Evolutionary conservation across 2,329 filamentous ascomycete genomes (phyloP).

Genomic region (Aureobasidium uvarum): DNA sequence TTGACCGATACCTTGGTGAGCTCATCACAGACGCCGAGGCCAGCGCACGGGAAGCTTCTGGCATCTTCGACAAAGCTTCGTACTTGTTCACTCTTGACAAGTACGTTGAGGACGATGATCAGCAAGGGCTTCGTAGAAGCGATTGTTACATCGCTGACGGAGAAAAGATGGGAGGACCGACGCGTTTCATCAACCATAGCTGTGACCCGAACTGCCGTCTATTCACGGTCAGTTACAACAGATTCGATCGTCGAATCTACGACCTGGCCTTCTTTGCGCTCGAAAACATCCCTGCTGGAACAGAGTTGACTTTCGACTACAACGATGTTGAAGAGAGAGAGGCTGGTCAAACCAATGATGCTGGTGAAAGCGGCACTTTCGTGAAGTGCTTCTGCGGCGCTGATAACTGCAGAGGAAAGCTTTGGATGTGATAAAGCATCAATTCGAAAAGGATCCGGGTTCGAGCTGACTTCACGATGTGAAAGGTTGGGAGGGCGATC

Average conservation of each 20-base stretch:
- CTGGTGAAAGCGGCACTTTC: slow-evolving; percentile 41
- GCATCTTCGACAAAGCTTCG: slow-evolving; percentile 65
- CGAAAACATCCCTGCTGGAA: slow-evolving; percentile 60
- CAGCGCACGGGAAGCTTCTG: slow-evolving; percentile 58
- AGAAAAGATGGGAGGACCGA: slow-evolving; percentile 73
- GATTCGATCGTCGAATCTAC: slow-evolving; percentile 70
- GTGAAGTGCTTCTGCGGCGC: slow-evolving; percentile 58
- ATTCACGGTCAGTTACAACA: slow-evolving; percentile 75
- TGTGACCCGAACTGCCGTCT: slow-evolving; percentile 77
- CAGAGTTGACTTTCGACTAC: slow-evolving; percentile 80
- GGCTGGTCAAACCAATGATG: slow-evolving; percentile 34
- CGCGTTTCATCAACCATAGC: slow-evolving; percentile 79
- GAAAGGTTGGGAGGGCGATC: too few species aligned
- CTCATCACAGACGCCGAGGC: slow-evolving; percentile 58
- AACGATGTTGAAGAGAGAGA: slow-evolving; percentile 59
- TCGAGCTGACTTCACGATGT: too few species aligned
- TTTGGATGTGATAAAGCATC: slow-evolving; percentile 54
- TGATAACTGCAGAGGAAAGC: slow-evolving; percentile 63
- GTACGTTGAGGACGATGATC: slow-evolving; percentile 59
- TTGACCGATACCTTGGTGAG: slow-evolving; percentile 73
- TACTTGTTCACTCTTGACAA: slow-evolving; percentile 84
- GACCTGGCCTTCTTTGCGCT: slow-evolving; percentile 75
- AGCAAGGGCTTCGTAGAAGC: slow-evolving; percentile 43
- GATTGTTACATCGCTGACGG: slow-evolving; percentile 57
- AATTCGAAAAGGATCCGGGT: neutral